A percentile compares a stretch with the other conserved stretches of the same genome.
phyloP scores from a whole-genome alignment of 257 asterid species.

The Solanum appendiculatum region DNA sequence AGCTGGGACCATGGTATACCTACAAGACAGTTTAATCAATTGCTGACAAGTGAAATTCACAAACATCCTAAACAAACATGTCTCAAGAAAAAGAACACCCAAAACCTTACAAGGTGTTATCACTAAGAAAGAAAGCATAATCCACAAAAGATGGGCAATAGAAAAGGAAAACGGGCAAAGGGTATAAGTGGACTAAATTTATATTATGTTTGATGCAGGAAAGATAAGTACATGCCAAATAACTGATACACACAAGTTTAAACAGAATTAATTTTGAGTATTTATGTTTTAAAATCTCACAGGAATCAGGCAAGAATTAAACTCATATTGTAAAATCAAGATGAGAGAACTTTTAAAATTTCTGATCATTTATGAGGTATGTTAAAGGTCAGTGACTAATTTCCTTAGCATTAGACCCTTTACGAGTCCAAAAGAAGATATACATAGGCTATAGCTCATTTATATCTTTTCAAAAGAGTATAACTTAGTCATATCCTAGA shows the following conservation, averaged over 20 bases:
- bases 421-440: not conserved
- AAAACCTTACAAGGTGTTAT: not conserved
- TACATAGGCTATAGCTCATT: not conserved
- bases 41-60: not conserved
- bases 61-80: not conserved
- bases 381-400: not conserved
- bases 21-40: conserved; percentile 7
- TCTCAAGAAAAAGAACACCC: not conserved
- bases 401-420: not conserved
- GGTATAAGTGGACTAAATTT: not conserved
- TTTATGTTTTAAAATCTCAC: not conserved
- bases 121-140: not conserved
- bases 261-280: not conserved
- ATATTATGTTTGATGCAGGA: not conserved
- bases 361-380: not conserved
- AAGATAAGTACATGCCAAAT: not conserved
- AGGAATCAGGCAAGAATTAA: not conserved
- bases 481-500: not conserved
- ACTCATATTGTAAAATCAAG: not conserved
- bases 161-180: not conserved
- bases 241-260: not conserved
- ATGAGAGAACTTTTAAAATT: not conserved
- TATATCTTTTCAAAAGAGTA: not conserved
- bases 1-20: conserved; percentile 96
- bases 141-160: not conserved